Base-by-base conservation (phyloP, 768 basidiomycete species). In the Plicaturopsis crispa region DNA sequence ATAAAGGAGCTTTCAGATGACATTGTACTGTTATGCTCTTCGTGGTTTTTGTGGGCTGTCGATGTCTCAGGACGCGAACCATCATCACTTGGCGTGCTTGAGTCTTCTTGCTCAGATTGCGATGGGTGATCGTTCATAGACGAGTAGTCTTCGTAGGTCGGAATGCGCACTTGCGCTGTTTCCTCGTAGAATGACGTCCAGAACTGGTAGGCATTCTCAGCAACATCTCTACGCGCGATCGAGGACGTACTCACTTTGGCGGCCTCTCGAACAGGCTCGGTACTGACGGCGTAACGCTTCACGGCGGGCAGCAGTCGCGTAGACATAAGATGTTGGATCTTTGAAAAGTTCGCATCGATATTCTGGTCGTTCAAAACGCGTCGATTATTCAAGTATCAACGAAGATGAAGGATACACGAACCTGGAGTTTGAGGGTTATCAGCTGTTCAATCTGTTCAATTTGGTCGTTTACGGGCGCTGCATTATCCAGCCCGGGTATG, bases 171-270 rank as follows among this genome's bases (percentile, higher is more conserved):
- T 49, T 89, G 82, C 3, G 94, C 93, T 6, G 92, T 90, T 42
- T 85, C 78, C 53, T 97, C 92, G 54, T 92, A 97, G 69, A 99
- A 98, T 0, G 87, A 84, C 4, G 82, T 83, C 93, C 94, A 98
- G 57, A 97, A 97, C 93, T 94, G 50, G 0, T 18, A 4, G 33
- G 8, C 14, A 12, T 12, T n/a, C 28, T 16, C 12, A 32, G 12
- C 4, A 24, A 22, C 22, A 31, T 24, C 21, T 33, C 28, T 35
- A 16, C 14, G 11, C 7, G 39, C 4, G 19, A 38, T 23, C 19
- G 14, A 32, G 11, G 16, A 3, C 10, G 24, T 0, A 61, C 77
- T 40, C 48, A 90, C 94, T 68, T 85, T 86, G 7, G 92, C 88
- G 19, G 90, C 87, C 47, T 97, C 90, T 43, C 84, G 70, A 21